phyloP scores from a whole-genome alignment of 768 basidiomycete species.

The Termitomyces sp. region DNA sequence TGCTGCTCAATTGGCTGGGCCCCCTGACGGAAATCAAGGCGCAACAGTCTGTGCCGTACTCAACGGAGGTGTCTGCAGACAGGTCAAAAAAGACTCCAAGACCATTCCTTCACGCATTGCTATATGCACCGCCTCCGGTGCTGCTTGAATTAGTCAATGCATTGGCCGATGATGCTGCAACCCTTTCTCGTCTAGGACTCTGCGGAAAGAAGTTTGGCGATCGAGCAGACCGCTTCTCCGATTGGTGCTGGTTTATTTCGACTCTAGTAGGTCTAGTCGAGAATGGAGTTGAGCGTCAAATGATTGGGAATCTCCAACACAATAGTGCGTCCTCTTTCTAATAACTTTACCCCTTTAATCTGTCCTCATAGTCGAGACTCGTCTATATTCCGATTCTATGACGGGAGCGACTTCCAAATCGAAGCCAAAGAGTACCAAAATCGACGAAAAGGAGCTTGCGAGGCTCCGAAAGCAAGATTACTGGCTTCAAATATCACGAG shows the following conservation, averaged over 20 bases:
- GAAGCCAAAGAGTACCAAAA: constrained; percentile 52
- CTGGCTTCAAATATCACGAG: constrained; percentile 70
- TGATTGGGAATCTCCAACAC: constrained; percentile 61
- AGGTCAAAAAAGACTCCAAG: constrained; percentile 39
- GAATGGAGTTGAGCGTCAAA: constrained; percentile 75
- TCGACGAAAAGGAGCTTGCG: constrained; percentile 69
- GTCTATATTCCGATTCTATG: constrained; percentile 75
- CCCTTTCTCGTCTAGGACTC: constrained; percentile 71
- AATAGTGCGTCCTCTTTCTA: constrained; percentile 45
- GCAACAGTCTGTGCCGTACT: constrained; percentile 66
- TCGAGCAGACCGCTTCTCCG: constrained; percentile 70
- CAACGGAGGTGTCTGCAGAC: constrained; percentile 40
- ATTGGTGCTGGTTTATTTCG: constrained; percentile 85
- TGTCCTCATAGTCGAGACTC: constrained; percentile 56
- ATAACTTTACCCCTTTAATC: background rate
- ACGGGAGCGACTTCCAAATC: constrained; percentile 68
- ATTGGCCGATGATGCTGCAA: constrained; percentile 75
- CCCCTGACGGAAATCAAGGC: constrained; percentile 71
- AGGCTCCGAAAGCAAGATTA: constrained; percentile 70
- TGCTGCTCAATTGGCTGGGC: constrained; percentile 83
- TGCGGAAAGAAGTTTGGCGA: constrained; percentile 63
- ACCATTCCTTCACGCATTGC: constrained; percentile 70
- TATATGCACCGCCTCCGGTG: constrained; percentile 81
- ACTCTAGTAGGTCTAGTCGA: constrained; percentile 82
- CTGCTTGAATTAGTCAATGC: constrained; percentile 76